Evolutionary conservation across 805 yeast genomes (phyloP).

Genomic region (Candida ficus): DNA sequence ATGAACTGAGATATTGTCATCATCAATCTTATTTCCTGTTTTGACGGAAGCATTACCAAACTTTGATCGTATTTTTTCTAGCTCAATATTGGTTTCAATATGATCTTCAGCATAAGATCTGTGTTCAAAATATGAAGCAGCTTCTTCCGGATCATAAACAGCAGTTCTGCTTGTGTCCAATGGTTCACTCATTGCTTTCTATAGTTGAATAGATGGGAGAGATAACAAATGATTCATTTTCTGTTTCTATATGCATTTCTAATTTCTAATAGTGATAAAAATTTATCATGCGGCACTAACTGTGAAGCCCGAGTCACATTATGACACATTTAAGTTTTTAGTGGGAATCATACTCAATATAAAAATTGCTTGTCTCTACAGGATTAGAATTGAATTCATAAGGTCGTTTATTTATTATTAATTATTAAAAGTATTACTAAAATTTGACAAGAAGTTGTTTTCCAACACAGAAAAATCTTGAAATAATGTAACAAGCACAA

Average conservation of each 20-base stretch:
- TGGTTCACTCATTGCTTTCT: slow-evolving; percentile 4
- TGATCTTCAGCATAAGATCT: neutral
- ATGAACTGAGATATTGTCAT: neutral
- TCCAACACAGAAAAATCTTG: slow-evolving; percentile 27
- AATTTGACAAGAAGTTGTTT: neutral
- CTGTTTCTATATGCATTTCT: too few species aligned
- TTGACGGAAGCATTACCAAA: neutral
- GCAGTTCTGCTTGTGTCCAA: slow-evolving; percentile 1
- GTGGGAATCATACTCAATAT: too few species aligned
- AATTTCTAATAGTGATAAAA: too few species aligned
- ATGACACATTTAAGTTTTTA: too few species aligned
- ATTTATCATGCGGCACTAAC: too few species aligned
- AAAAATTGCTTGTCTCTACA: too few species aligned
- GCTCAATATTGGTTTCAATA: neutral
- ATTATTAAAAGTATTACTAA: neutral
- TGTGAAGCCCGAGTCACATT: too few species aligned
- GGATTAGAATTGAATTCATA: too few species aligned
- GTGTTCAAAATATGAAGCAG: neutral
- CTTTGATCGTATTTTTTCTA: neutral
- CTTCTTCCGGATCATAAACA: neutral
- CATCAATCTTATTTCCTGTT: neutral
- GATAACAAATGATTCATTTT: too few species aligned
- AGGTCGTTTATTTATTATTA: too few species aligned
- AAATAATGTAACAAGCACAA: slow-evolving; percentile 34
- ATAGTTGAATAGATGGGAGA: too few species aligned